These are phyloP conservation scores for Blastomyces emzantsi DNA, from an alignment of 2,329 filamentous ascomycete genomes.

Conservation along the genomic window DNA sequence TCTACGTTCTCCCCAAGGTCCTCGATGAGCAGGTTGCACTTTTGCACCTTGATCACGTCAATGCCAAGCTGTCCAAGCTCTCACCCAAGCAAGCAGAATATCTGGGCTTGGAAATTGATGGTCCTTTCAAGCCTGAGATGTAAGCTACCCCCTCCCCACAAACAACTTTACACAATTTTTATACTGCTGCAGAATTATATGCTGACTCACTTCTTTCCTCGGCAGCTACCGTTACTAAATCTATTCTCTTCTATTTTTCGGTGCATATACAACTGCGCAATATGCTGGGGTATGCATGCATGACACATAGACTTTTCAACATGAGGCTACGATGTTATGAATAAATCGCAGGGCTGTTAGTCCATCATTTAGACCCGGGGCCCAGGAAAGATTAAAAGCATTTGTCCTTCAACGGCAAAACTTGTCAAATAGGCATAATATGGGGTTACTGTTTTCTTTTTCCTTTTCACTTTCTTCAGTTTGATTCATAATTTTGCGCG, in stretches of 20 bases:
- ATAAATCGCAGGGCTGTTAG: conserved; percentile 36
- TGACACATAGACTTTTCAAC: conserved; percentile 42
- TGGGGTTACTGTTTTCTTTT: conserved; percentile 5
- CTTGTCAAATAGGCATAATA: conserved; percentile 9
- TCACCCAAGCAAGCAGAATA: conserved; percentile 86
- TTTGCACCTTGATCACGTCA: conserved; percentile 87
- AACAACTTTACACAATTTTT: not conserved
- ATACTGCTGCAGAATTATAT: not conserved
- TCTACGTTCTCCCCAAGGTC: conserved; percentile 98
- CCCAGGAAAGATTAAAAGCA: conserved; percentile 9
- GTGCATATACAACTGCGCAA: conserved; percentile 19
- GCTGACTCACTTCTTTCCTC: conserved; percentile 27
- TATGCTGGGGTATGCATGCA: conserved; percentile 15
- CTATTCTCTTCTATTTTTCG: conserved; percentile 18
- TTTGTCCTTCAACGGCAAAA: conserved; percentile 55
- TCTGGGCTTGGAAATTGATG: conserved; percentile 73
- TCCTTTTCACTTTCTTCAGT: not conserved
- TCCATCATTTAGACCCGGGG: conserved; percentile 39
- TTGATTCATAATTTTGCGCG: not conserved
- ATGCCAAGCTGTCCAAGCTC: conserved; percentile 85
- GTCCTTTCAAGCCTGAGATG: conserved; percentile 95
- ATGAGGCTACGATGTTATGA: conserved; percentile 54
- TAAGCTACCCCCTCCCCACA: conserved; percentile 35
- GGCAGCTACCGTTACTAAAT: conserved; percentile 59
- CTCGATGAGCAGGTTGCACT: conserved; percentile 97